Conservation (phyloP, 163 green algal genomes). For the Chlamydomonas reinhardtii region DNA sequence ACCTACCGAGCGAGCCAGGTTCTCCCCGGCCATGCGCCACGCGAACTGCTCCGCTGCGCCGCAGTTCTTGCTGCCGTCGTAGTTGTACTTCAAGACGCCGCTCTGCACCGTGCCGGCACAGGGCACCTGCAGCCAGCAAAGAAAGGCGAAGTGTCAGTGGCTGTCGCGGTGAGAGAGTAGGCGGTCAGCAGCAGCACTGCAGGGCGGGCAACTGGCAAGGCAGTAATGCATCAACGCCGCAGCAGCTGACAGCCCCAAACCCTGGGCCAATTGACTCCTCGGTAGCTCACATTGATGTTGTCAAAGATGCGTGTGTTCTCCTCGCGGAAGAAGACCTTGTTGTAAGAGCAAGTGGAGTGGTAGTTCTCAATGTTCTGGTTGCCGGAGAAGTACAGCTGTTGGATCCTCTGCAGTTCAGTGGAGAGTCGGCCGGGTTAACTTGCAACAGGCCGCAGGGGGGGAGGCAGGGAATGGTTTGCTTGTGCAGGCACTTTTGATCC, state of each 20-base stretch:
- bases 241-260: no score
- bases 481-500: no score
- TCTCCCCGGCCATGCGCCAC: constrained; percentile 1
- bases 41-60: constrained; percentile 36
- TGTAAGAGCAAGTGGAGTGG: constrained; percentile 23
- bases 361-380: constrained; percentile 12
- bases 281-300: background rate
- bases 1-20: background rate
- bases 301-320: background rate
- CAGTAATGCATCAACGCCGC: background rate
- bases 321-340: background rate
- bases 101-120: constrained; percentile 4
- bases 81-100: constrained; percentile 17
- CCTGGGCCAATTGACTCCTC: no score
- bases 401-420: background rate
- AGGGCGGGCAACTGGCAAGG: no score
- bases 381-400: background rate
- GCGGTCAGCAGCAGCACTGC: no score
- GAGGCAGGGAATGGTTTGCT: no score
- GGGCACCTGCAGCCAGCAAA: constrained; percentile 1
- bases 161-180: no score
- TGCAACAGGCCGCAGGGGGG: no score
- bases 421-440: no score
- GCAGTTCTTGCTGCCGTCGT: background rate
- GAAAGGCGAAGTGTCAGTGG: no score